Evolutionary conservation across 2,329 filamentous ascomycete species (phyloP), one percentile per base, ranked within the genome.

Genomic region (Orbilia javanica): DNA sequence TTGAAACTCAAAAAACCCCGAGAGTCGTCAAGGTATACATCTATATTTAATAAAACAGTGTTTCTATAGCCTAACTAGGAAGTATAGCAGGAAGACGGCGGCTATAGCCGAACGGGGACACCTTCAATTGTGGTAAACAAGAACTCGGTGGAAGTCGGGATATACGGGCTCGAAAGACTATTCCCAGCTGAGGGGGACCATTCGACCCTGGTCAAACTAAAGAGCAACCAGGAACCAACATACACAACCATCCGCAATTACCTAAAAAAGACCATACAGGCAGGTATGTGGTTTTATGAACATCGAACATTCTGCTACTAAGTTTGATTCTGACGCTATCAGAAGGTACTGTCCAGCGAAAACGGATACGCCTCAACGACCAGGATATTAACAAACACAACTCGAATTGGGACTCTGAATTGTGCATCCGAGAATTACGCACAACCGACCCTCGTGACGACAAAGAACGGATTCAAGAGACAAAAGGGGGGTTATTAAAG

Each of bases 391-490:
- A n/a, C n/a, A n/a, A n/a, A n/a, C n/a, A n/a, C n/a, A n/a, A n/a
- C n/a, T n/a, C n/a, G n/a, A n/a, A n/a, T n/a, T n/a, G n/a, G n/a
- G n/a, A n/a, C n/a, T n/a, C n/a, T n/a, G n/a, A n/a, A n/a, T n/a
- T n/a, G n/a, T n/a, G n/a, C n/a, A n/a, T n/a, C n/a, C n/a, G n/a
- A n/a, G n/a, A n/a, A n/a, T n/a, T n/a, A n/a, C n/a, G n/a, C n/a
- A n/a, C n/a, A n/a, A 85, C 83, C 0, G 81, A 85, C 25, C 83
- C 84, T 0, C 39, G 57, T 0, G 7, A 81, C 1, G 84, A 86
- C 34, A 86, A 85, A 65, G 76, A 1, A 0, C 82, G 83, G 1
- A 84, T 86, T 46, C 73, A 85, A 63, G 22, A 79, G 0, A 82
- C 79, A 0, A 86, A 85, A 46, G 85, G 84, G 0, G 83, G 81